Conservation (phyloP, 1,284 basidiomycete genomes). For the Phellinidium pouzarii region DNA sequence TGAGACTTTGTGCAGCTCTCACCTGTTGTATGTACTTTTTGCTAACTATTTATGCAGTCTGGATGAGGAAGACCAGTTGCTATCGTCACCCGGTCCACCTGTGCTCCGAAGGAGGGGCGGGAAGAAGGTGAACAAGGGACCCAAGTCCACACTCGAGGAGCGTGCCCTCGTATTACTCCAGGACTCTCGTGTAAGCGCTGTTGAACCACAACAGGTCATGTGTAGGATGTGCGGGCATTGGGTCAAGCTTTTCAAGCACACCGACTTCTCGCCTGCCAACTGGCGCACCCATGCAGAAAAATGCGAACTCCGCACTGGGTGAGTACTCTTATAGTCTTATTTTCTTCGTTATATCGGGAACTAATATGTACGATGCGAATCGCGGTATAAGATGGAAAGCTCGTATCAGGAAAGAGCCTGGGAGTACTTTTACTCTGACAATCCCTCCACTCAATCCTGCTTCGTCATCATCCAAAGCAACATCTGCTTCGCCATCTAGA, state of each 20-base stretch:
- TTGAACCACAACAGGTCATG: conserved; percentile 17
- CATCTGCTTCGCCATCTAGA: too few species aligned
- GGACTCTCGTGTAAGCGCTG: conserved; percentile 15
- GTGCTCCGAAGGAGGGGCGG: background rate
- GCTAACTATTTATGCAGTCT: conserved; percentile 6
- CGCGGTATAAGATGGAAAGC: conserved; percentile 8
- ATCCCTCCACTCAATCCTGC: conserved; percentile 1
- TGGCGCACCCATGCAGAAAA: conserved; percentile 17
- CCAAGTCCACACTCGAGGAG: conserved; percentile 11
- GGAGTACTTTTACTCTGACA: conserved; percentile 5
- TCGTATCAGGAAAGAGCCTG: conserved; percentile 11
- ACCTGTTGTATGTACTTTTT: background rate
- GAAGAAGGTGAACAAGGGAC: conserved; percentile 1
- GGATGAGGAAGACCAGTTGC: background rate
- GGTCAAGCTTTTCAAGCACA: conserved; percentile 19
- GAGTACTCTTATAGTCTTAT: background rate
- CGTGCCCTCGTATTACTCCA: conserved; percentile 11
- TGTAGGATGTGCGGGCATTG: conserved; percentile 19
- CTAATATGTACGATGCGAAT: background rate
- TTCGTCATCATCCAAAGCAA: too few species aligned
- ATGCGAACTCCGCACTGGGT: conserved; percentile 16
- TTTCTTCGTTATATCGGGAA: background rate
- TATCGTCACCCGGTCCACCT: background rate
- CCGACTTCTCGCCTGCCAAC: conserved; percentile 16
- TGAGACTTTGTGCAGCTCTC: conserved; percentile 1